Percentiles rank a stretch among this genome's conserved stretches.
Conservation (phyloP, 1,284 basidiomycete genomes). For the Microbotryum silenes-acaulis region DNA sequence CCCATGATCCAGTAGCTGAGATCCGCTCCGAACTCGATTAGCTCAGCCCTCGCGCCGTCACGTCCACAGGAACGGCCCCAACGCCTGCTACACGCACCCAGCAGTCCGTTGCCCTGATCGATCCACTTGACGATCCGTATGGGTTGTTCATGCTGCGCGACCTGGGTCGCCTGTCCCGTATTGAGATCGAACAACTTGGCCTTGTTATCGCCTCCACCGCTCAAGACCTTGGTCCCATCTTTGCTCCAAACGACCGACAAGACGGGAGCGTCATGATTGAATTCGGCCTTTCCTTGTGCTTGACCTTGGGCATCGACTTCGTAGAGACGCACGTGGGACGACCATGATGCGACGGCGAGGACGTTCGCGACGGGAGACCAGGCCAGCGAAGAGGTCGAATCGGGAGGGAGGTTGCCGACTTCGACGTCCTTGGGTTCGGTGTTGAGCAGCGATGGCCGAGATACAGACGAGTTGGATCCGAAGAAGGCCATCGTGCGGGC, state of each 20-base stretch:
- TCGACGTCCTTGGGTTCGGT: conserved; percentile 57
- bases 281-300: conserved; percentile 69
- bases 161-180: conserved; percentile 54
- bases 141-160: conserved; percentile 76
- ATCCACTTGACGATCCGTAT: conserved; percentile 70
- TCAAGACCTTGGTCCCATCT: conserved; percentile 75
- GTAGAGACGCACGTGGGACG: conserved; percentile 38
- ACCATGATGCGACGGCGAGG: conserved; percentile 43
- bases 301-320: conserved; percentile 46
- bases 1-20: conserved; percentile 76
- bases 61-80: too few relatives aligned
- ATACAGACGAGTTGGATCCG: conserved; percentile 17
- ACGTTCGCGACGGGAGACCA: conserved; percentile 43
- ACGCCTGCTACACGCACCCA: conserved; percentile 6
- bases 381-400: conserved; percentile 39
- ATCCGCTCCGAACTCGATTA: not conserved
- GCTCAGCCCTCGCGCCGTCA: too few relatives aligned
- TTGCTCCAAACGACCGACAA: conserved; percentile 22
- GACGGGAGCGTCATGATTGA: conserved; percentile 53
- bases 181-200: conserved; percentile 66
- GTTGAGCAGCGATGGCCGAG: too few relatives aligned
- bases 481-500: conserved; percentile 23
- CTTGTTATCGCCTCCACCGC: conserved; percentile 72
- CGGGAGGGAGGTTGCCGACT: conserved; percentile 47
- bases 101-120: conserved; percentile 50